Base-by-base conservation (phyloP, 1,284 basidiomycete species). In the Boletus hoseneyae region DNA sequence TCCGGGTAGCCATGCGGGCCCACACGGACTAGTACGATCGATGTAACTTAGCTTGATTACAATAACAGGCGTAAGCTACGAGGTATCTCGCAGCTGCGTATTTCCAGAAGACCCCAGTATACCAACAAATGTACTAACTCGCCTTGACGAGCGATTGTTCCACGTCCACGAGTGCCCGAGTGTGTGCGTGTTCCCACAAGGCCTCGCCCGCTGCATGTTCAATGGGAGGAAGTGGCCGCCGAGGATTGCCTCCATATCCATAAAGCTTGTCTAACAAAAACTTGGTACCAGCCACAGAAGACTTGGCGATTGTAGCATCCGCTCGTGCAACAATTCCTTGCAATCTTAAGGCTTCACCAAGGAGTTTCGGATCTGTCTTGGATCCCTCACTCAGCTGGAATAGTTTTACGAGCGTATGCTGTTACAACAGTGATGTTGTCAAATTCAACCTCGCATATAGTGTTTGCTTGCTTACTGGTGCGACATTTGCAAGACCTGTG, bases 281-380 rank as follows among this genome's bases (percentile, higher is more conserved):
- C 71, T 96, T 96, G 12, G 88, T 93, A 7, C 91, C 92, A 1
- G 87, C 73, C 57, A 95, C 88, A 4, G 86, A 87, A 3, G 81
- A 71, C 65, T 88, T 87, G 25, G 87, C 80, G 60, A 93, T 85
- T 12, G 89, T 87, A 55, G 76, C 85, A 64, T 96, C 93, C 4
- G 84, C 90, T 30, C 80, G 82, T 19, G 88, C 87, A 44, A 90
- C 75, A 52, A 93, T 80, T 25, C 84, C 87, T 67, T 95, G 92
- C 39, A 95, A 65, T 23, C 73, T 75, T 60, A 87, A 85, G 0
- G 90, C 88, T 66, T 90, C 82, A 2, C 76, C 67, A 42, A 93
- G 77, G 23, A 80, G 63, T n/a, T 78, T 74, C 11, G 75, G 70
- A 56, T 85, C 75, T 38, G 72, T 69, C 53, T 71, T 73, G 16